Evolutionary conservation across 495 filamentous ascomycete genomes (phyloP).

Genomic region (Pyronema omphalodes): DNA sequence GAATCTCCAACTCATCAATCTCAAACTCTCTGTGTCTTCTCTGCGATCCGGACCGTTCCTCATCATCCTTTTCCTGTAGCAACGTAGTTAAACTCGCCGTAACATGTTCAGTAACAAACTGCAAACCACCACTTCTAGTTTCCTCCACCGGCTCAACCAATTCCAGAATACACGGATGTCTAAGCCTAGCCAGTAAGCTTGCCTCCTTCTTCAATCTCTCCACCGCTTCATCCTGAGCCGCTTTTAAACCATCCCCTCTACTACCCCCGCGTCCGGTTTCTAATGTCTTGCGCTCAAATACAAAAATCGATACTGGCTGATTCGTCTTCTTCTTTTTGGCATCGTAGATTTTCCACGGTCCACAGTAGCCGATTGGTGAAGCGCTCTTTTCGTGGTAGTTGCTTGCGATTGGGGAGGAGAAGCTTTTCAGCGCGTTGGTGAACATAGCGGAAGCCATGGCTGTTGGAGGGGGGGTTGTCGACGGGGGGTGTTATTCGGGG

Average conservation of each 20-base stretch:
- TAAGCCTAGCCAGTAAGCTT: constrained; percentile 61
- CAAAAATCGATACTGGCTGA: constrained; percentile 76
- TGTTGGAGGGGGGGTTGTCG: not conserved
- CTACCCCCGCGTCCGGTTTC: constrained; percentile 43
- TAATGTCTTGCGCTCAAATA: constrained; percentile 76
- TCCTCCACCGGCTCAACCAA: constrained; percentile 92
- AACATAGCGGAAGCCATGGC: constrained; percentile 42
- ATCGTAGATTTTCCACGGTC: constrained; percentile 93
- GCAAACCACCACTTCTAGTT: constrained; percentile 69
- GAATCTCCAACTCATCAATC: constrained; percentile 93
- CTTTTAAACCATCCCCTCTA: constrained; percentile 42
- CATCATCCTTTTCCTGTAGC: constrained; percentile 75
- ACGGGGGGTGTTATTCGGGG: too few relatives aligned
- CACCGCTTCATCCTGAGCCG: constrained; percentile 67
- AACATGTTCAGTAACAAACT: constrained; percentile 86
- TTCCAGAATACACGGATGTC: constrained; percentile 83
- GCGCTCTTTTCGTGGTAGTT: constrained; percentile 61
- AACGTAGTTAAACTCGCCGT: constrained; percentile 71
- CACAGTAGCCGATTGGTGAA: constrained; percentile 49
- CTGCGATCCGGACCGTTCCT: constrained; percentile 52
- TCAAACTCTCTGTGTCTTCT: constrained; percentile 66
- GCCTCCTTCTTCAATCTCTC: constrained; percentile 85
- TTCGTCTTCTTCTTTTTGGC: constrained; percentile 81
- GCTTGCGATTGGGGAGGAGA: constrained; percentile 73
- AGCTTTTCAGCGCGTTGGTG: constrained; percentile 74